Percentiles rank a stretch among this genome's conserved stretches.
Conservation (phyloP, 1,139 yeast species). For the Yamadazyma dendronema region DNA sequence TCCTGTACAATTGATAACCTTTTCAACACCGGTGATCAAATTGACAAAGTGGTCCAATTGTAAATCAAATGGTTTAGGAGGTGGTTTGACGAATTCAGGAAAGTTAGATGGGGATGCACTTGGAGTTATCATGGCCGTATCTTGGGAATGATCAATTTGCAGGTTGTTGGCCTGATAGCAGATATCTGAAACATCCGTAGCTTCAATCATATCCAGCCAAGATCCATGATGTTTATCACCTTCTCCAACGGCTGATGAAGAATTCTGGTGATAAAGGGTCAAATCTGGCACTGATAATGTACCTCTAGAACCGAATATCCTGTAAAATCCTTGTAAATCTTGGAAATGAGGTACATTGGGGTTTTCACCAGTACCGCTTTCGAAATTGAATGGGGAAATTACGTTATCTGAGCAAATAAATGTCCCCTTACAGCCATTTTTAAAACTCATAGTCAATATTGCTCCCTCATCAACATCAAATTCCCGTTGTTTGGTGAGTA, state of each 20-base stretch:
- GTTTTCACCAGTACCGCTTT: constrained; percentile 42
- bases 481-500: constrained; percentile 31
- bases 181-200: constrained; percentile 19
- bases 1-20: constrained; percentile 35
- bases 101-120: constrained; percentile 10
- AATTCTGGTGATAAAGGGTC: constrained; percentile 31
- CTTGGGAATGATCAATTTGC: background rate
- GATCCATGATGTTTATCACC: constrained; percentile 10
- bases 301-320: constrained; percentile 38
- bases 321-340: constrained; percentile 31
- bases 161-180: constrained; percentile 1
- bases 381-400: constrained; percentile 40
- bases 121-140: constrained; percentile 12
- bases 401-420: constrained; percentile 41
- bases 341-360: constrained; percentile 34
- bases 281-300: constrained; percentile 40
- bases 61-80: constrained; percentile 27
- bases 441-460: constrained; percentile 31
- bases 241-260: constrained; percentile 11
- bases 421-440: constrained; percentile 36
- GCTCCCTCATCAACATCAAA: constrained; percentile 42
- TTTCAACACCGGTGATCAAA: constrained; percentile 32
- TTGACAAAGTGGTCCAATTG: constrained; percentile 38
- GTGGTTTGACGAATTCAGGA: constrained; percentile 19
- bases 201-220: constrained; percentile 34